Conservation (phyloP, 2,329 filamentous ascomycete genomes). For the Simplicillium aogashimaense region DNA sequence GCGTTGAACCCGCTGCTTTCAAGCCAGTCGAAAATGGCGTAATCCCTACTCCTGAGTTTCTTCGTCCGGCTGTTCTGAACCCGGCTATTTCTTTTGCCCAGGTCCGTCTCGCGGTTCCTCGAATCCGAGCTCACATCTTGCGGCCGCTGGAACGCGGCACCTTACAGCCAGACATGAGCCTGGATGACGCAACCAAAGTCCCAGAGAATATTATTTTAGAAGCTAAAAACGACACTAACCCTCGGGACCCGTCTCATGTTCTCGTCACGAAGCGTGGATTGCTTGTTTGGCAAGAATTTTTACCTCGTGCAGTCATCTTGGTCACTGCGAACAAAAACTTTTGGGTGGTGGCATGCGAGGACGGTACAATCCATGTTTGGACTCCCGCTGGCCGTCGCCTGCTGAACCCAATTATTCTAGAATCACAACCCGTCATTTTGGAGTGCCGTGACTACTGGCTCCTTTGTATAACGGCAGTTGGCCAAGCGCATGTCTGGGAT, state of each 20-base stretch:
- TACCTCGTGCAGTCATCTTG: constrained; percentile 78
- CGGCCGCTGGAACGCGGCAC: constrained; percentile 65
- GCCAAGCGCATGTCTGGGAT: constrained; percentile 91
- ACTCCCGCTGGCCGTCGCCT: constrained; percentile 82
- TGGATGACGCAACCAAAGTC: constrained; percentile 52
- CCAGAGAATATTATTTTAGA: constrained; percentile 73
- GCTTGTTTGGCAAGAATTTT: constrained; percentile 85
- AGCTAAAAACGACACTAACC: constrained; percentile 71
- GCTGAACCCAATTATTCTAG: constrained; percentile 74
- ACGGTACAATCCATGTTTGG: constrained; percentile 85
- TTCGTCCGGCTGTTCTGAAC: constrained; percentile 79
- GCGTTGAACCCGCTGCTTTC: constrained; percentile 64
- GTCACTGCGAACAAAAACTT: constrained; percentile 84
- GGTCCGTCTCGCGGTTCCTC: constrained; percentile 77
- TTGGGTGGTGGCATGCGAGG: constrained; percentile 89
- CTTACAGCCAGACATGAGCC: constrained; percentile 38
- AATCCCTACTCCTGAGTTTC: constrained; percentile 66
- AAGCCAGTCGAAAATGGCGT: constrained; percentile 49
- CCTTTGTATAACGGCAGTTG: constrained; percentile 78
- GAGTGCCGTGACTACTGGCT: constrained; percentile 87
- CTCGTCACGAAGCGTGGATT: constrained; percentile 72
- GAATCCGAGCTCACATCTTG: constrained; percentile 72
- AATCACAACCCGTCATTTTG: constrained; percentile 88
- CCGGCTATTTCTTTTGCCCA: constrained; percentile 75
- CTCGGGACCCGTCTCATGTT: constrained; percentile 74